Base-by-base conservation (phyloP, 163 green algal species). In the Scenedesmus sp. region DNA sequence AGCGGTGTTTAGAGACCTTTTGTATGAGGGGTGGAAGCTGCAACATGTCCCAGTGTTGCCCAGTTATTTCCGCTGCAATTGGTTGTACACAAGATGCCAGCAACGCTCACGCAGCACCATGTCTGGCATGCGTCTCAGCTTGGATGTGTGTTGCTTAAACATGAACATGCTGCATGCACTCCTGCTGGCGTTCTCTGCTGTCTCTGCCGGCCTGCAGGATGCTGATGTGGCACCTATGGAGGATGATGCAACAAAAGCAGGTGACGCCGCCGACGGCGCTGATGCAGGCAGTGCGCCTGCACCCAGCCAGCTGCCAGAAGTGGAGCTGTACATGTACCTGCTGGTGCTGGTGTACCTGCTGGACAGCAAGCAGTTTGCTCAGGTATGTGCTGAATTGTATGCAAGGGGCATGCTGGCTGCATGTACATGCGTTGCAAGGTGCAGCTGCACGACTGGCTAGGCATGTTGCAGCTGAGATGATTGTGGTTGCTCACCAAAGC, bases 281-380 rank as follows among this genome's bases (percentile, higher is more conserved):
- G 43, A 24, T 51, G 56, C 46, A 16, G 68, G 76, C 10, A 90
- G 81, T 51, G 87, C 85, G 86, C 44, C 30, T 44, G 6, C 40
- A n/a, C 72, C 79, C n/a, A 89, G 80, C 46, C 40, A 59, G 40
- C 91, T 98, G 7, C 97, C 97, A 13, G 98, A 99, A 93, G 92
- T 96, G 30, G 98, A 99, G 93, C 91, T 96, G 56, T 99, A 98
- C 83, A 92, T 93, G 3, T 97, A 96, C 87, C 93, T 99, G 65
- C 92, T 99, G n/a, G 92, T 96, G 24, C 88, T 98, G 33, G 94
- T 98, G 65, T 94, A 95, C 83, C 92, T 99, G 37, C 83, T 97
- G 26, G 97, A 99, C 92, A 51, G 80, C 16, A 96, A 98, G 91
- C 83, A 95, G 53, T 96, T 93, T 44, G 83, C 94, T 46, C 87